These are phyloP conservation scores for Cryphonectria radicalis DNA, from an alignment of 2,329 filamentous ascomycete species.

Conservation along the genomic window DNA sequence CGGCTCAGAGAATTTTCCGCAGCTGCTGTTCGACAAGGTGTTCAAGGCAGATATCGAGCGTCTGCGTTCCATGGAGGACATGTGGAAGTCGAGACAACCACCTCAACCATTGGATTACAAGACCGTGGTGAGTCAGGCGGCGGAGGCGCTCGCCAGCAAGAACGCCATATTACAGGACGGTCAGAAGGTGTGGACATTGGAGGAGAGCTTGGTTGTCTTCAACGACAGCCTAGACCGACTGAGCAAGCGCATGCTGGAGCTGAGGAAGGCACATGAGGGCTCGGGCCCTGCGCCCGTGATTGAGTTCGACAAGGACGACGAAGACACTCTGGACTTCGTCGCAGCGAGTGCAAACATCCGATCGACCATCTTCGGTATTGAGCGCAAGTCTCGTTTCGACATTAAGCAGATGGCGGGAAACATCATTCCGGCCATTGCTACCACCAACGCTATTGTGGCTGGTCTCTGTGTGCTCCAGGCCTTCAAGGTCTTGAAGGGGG, in stretches of 20 bases:
- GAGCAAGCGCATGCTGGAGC: constrained; percentile 70
- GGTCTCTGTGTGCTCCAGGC: constrained; percentile 90
- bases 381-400: constrained; percentile 88
- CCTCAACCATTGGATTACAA: constrained; percentile 77
- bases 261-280: constrained; percentile 54
- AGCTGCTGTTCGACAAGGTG: constrained; percentile 89
- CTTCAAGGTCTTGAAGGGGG: constrained; percentile 82
- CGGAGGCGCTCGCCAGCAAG: constrained; percentile 52
- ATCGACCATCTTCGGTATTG: constrained; percentile 87
- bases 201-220: constrained; percentile 86
- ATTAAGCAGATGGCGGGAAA: constrained; percentile 99
- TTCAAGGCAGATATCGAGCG: constrained; percentile 85
- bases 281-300: constrained; percentile 66
- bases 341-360: constrained; percentile 87
- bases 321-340: constrained; percentile 94
- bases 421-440: constrained; percentile 97
- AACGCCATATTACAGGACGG: constrained; percentile 65
- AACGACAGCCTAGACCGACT: constrained; percentile 80
- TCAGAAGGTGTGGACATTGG: constrained; percentile 78
- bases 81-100: constrained; percentile 86
- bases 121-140: constrained; percentile 57
- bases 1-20: constrained; percentile 75
- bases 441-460: constrained; percentile 95
- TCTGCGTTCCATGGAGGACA: constrained; percentile 84
- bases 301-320: constrained; percentile 95